Evolutionary conservation across 192 early-diverging fungal species (phyloP).

Genomic region (Oehlia diaphana): DNA sequence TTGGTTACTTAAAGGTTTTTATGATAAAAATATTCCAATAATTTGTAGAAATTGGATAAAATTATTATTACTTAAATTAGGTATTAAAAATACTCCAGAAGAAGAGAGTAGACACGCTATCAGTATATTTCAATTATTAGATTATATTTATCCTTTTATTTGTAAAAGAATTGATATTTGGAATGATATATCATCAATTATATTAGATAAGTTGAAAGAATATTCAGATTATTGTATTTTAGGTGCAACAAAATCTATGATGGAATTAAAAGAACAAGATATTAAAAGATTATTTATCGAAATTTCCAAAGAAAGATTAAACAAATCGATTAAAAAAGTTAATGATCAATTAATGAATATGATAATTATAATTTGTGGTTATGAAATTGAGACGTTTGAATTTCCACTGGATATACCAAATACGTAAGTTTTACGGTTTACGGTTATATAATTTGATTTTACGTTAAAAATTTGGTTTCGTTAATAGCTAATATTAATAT

Average conservation of each 20-base stretch:
- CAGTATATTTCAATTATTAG: not conserved
- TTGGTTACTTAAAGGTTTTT: not conserved
- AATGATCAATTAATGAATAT: not conserved
- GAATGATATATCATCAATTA: not conserved
- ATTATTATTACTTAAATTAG: not conserved
- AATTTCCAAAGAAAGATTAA: not conserved
- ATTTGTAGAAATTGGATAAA: not conserved
- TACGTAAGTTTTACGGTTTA: not conserved
- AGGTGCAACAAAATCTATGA: not conserved
- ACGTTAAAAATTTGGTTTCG: no score
- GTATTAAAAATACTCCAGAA: not conserved
- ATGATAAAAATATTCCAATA: not conserved
- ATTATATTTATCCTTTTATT: not conserved
- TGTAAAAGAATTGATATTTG: not conserved
- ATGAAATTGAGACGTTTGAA: not conserved
- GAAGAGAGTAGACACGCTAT: not conserved
- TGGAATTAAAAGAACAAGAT: not conserved
- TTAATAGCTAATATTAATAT: not conserved
- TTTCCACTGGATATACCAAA: not conserved
- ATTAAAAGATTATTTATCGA: not conserved
- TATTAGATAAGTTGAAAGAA: not conserved
- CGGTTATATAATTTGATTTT: no score
- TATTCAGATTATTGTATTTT: not conserved
- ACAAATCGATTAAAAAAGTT: not conserved
- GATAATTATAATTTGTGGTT: not conserved